Evolutionary conservation across 257 asterid genomes (phyloP).

Genomic region (Ehretia macrophylla): DNA sequence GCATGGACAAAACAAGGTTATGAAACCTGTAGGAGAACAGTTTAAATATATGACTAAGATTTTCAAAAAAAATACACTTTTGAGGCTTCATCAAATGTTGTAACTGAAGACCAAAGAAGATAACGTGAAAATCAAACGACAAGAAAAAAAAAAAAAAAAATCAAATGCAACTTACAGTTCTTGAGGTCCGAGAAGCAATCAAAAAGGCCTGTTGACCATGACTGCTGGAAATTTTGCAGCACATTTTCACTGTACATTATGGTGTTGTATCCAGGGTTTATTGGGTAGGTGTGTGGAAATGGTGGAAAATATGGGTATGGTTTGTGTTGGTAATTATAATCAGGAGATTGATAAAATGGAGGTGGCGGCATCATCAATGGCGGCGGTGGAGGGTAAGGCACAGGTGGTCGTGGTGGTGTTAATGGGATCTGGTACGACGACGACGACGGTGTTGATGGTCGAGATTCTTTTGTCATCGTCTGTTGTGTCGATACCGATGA

Average conservation of each 20-base stretch:
- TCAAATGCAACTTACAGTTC: conserved; percentile 10
- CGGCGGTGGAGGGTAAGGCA: not conserved
- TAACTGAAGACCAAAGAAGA: too few relatives aligned
- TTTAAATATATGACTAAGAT: not conserved
- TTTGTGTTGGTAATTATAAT: not conserved
- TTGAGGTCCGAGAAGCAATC: conserved; percentile 20
- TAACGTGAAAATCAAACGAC: too few relatives aligned
- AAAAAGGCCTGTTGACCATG: conserved; percentile 20
- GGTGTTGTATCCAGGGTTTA: not conserved
- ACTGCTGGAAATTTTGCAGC: not conserved
- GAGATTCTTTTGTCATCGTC: too few relatives aligned
- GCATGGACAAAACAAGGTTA: conserved; percentile 20
- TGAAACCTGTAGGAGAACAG: conserved; percentile 12
- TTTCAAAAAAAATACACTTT: not conserved
- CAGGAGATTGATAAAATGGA: not conserved
- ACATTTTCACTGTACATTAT: not conserved
- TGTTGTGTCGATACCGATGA: not conserved
- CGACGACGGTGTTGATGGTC: too few relatives aligned
- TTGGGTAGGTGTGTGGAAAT: not conserved
- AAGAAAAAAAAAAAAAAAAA: too few relatives aligned
- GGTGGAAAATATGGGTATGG: not conserved
- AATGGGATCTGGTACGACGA: not conserved
- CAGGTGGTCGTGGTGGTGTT: not conserved
- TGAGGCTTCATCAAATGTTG: too few relatives aligned
- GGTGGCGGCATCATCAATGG: not conserved